These are phyloP conservation scores for Pleurotus sapidus DNA, from an alignment of 768 basidiomycete species.

Conservation along the genomic window DNA sequence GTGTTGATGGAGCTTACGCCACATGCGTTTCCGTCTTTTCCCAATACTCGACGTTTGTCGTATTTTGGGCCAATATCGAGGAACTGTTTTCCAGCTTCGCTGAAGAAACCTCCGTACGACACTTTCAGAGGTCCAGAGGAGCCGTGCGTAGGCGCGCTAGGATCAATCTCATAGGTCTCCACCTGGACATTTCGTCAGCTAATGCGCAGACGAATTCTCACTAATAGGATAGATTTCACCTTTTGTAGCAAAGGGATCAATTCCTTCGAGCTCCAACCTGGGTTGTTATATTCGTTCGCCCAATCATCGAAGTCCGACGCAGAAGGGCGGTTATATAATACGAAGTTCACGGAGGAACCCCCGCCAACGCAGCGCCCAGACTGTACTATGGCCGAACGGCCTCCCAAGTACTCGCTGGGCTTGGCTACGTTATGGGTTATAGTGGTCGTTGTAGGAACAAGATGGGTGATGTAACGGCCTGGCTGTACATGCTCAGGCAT, in stretches of 20 bases:
- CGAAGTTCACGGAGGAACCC: constrained; percentile 14
- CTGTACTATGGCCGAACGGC: constrained; percentile 11
- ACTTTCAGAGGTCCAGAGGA: constrained; percentile 35
- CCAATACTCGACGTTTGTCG: constrained; percentile 21
- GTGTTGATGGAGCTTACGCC: constrained; percentile 2
- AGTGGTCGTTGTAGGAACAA: constrained; percentile 15
- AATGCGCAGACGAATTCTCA: background rate
- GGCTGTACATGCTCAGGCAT: constrained; percentile 18
- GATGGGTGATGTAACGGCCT: constrained; percentile 14
- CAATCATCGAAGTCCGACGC: constrained; percentile 26
- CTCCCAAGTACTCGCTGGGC: constrained; percentile 13
- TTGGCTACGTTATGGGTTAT: constrained; percentile 10
- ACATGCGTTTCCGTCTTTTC: constrained; percentile 9
- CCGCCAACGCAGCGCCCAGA: constrained; percentile 23
- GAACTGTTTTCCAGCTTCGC: constrained; percentile 33
- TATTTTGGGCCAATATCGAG: constrained; percentile 31
- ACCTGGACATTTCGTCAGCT: background rate
- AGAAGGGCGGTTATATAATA: constrained; percentile 19
- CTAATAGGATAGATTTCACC: constrained; percentile 3
- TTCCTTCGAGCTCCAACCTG: constrained; percentile 21
- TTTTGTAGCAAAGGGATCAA: constrained; percentile 22
- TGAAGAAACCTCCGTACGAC: constrained; percentile 30
- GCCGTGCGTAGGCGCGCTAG: constrained; percentile 30
- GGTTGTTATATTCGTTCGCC: constrained; percentile 16
- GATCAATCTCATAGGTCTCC: constrained; percentile 24